phyloP scores from a whole-genome alignment of 2,329 filamentous ascomycete genomes.

The Nemania serpens region DNA sequence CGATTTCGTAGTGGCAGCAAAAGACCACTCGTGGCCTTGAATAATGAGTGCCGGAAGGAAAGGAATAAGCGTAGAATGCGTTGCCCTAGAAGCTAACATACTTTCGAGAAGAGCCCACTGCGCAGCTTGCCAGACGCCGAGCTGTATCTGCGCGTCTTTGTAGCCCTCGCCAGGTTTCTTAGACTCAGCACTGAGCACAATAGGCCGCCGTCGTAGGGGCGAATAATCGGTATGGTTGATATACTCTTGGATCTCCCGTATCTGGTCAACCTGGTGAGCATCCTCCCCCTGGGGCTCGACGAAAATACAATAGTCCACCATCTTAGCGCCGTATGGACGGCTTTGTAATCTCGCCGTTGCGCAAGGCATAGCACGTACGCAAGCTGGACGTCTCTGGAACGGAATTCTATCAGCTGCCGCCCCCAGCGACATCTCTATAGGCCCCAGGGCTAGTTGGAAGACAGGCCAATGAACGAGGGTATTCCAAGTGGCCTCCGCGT shows the following conservation, averaged over 20 bases:
- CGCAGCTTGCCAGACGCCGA: conserved; percentile 6
- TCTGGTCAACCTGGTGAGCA: not conserved
- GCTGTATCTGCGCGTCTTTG: conserved; percentile 1
- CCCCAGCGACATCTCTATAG: not conserved
- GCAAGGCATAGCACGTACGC: conserved; percentile 5
- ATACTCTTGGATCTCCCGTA: not conserved
- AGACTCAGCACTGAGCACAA: conserved; percentile 5
- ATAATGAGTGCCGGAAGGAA: conserved; percentile 21
- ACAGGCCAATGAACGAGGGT: conserved; percentile 12
- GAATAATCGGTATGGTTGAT: conserved; percentile 12
- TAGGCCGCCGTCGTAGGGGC: conserved; percentile 1
- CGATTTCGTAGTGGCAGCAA: conserved; percentile 18
- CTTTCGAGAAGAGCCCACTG: conserved; percentile 8
- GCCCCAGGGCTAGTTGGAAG: conserved; percentile 3
- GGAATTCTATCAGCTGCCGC: not conserved
- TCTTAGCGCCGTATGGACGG: not conserved
- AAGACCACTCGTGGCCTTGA: conserved; percentile 22
- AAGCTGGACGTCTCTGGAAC: not conserved
- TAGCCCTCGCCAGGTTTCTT: conserved; percentile 2
- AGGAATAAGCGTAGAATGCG: not conserved
- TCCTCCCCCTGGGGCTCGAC: not conserved
- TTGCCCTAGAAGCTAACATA: not conserved
- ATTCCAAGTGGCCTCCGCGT: conserved; percentile 4
- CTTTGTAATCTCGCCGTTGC: not conserved
- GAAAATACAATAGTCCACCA: conserved; percentile 14